Conservation (phyloP, 2,329 filamentous ascomycete genomes). For the Monosporascus ibericus region DNA sequence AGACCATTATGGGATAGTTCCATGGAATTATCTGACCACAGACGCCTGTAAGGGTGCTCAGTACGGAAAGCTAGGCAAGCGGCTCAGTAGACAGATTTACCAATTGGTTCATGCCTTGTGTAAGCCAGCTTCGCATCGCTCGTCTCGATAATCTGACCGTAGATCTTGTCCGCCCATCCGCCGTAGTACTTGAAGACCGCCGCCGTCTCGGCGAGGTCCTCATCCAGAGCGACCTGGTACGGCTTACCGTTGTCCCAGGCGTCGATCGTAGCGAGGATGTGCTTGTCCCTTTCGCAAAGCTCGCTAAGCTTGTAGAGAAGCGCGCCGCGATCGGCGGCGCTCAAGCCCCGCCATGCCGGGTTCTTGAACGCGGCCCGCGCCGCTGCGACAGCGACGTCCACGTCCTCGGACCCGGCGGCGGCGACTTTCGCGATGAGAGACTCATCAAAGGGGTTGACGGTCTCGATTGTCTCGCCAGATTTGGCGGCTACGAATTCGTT, state of each 20-base stretch:
- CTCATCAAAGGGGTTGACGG: slow-evolving; percentile 57
- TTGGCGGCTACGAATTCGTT: slow-evolving; percentile 63
- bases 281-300: slow-evolving; percentile 59
- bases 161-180: slow-evolving; percentile 73
- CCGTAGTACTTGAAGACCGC: slow-evolving; percentile 64
- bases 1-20: slow-evolving; percentile 35
- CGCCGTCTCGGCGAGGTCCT: slow-evolving; percentile 47
- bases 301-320: slow-evolving; percentile 67
- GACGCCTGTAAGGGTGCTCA: slow-evolving; percentile 45
- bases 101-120: slow-evolving; percentile 64
- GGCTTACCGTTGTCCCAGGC: slow-evolving; percentile 83
- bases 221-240: slow-evolving; percentile 56
- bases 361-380: slow-evolving; percentile 64
- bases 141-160: slow-evolving; percentile 69
- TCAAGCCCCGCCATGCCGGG: slow-evolving; percentile 62
- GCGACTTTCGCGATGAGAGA: slow-evolving; percentile 60
- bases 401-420: slow-evolving; percentile 57
- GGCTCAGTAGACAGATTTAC: background rate
- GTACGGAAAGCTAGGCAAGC: background rate
- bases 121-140: slow-evolving; percentile 65
- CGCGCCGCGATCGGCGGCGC: slow-evolving; percentile 59
- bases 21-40: slow-evolving; percentile 67
- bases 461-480: slow-evolving; percentile 51
- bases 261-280: slow-evolving; percentile 48
- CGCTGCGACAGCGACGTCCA: slow-evolving; percentile 62